A percentile compares a stretch with the other conserved stretches of the same genome.
Evolutionary conservation across 2,329 filamentous ascomycete genomes (phyloP).

Genomic region (Bipolaris oryzae): DNA sequence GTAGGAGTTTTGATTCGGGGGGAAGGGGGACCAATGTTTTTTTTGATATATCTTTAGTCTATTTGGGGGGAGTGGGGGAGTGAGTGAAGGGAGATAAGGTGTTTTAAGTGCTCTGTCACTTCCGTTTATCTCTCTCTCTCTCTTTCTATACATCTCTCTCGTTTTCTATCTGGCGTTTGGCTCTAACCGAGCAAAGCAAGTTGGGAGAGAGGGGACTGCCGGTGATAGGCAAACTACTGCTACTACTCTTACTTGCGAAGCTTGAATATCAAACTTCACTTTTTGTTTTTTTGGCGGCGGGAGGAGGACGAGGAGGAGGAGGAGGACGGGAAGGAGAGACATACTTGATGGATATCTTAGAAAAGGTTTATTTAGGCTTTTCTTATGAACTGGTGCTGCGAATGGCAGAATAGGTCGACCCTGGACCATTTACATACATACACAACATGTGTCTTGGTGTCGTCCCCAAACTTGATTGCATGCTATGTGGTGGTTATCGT

Average conservation of each 20-base stretch:
- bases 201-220: neutral
- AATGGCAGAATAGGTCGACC: neutral
- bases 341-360: neutral
- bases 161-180: neutral
- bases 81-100: neutral
- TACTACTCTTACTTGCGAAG: neutral
- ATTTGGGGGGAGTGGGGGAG: constrained; percentile 21
- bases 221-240: neutral
- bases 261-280: too few relatives aligned
- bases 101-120: neutral
- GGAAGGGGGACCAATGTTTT: constrained; percentile 5
- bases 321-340: too few relatives aligned
- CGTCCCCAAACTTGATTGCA: neutral
- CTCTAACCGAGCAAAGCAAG: neutral
- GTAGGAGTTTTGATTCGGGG: constrained; percentile 33
- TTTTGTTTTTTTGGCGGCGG: too few relatives aligned
- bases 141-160: constrained; percentile 2
- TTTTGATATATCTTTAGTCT: constrained; percentile 30
- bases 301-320: too few relatives aligned
- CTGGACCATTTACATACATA: neutral
- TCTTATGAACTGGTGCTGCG: neutral
- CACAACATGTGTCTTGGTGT: neutral
- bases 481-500: neutral
- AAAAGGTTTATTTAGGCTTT: neutral
- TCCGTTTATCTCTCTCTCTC: constrained; percentile 8